Percentiles rank a stretch among this genome's conserved stretches.
These are phyloP conservation scores for Nothomitra cinnamomea DNA, from an alignment of 2,329 filamentous ascomycete genomes.

Conservation along the genomic window DNA sequence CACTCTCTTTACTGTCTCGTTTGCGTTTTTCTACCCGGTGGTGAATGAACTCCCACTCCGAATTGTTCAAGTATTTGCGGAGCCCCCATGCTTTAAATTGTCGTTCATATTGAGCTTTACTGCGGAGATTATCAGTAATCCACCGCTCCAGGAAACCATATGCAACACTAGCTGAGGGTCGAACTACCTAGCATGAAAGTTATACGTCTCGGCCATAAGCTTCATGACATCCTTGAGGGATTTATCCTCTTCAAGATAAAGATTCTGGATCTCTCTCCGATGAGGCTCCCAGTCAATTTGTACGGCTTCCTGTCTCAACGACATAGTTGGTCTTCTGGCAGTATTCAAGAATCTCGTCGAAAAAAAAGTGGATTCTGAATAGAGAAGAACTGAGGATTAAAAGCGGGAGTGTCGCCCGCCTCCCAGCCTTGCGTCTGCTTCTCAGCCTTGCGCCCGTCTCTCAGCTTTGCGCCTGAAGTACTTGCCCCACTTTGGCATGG, in stretches of 20 bases:
- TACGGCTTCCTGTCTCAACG: too few species aligned
- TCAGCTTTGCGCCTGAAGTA: too few species aligned
- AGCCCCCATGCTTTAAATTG: conserved; percentile 16
- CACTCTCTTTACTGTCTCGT: conserved; percentile 10
- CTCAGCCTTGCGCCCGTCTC: too few species aligned
- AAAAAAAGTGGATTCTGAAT: too few species aligned
- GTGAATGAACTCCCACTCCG: conserved; percentile 13
- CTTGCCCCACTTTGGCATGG: too few species aligned
- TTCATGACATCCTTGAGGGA: not conserved
- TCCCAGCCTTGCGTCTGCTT: too few species aligned
- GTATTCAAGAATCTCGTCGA: too few species aligned
- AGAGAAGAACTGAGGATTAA: too few species aligned
- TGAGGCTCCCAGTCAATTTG: not conserved
- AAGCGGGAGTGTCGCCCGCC: too few species aligned
- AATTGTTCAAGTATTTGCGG: conserved; percentile 13
- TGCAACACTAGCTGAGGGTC: not conserved
- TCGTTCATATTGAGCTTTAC: conserved; percentile 13
- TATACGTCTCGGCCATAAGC: not conserved
- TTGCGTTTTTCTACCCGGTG: conserved; percentile 11
- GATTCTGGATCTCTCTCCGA: not conserved
- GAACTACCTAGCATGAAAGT: not conserved
- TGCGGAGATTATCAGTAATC: not conserved
- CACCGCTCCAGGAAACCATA: not conserved
- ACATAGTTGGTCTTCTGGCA: too few species aligned
- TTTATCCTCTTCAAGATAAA: not conserved